These are phyloP conservation scores for Castanea crenata DNA, from an alignment of 306 rosid genomes.

Conservation along the genomic window DNA sequence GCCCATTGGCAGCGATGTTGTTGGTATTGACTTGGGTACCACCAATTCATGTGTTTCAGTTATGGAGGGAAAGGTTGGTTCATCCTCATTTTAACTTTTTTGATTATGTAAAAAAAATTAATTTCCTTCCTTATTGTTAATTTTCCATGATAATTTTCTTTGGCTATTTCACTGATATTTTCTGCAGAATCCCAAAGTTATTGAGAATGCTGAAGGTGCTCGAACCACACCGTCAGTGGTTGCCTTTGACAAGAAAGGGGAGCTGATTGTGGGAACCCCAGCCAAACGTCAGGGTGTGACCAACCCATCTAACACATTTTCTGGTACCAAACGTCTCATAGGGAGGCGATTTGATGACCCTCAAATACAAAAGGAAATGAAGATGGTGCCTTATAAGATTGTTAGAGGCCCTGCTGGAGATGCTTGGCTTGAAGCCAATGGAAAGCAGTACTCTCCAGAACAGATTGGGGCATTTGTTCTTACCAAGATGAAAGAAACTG, in stretches of 20 bases:
- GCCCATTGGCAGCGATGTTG: slow-evolving; percentile 78
- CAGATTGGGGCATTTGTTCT: slow-evolving; percentile 92
- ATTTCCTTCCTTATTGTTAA: too few species aligned
- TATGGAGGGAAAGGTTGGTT: slow-evolving; percentile 82
- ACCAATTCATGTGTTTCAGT: slow-evolving; percentile 90
- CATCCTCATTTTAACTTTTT: neutral
- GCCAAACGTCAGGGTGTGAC: slow-evolving; percentile 96
- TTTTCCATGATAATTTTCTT: too few species aligned
- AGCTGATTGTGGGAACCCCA: slow-evolving; percentile 88
- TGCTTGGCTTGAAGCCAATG: slow-evolving; percentile 95
- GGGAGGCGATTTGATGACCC: slow-evolving; percentile 91
- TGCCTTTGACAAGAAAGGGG: slow-evolving; percentile 91
- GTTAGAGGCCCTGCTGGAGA: slow-evolving; percentile 92
- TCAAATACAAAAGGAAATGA: slow-evolving; percentile 93
- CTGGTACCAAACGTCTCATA: slow-evolving; percentile 83
- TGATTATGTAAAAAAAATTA: too few species aligned
- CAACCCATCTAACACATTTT: slow-evolving; percentile 78
- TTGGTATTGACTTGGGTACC: slow-evolving; percentile 93
- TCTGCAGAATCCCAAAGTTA: slow-evolving; percentile 73
- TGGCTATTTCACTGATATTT: neutral
- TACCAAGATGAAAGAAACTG: slow-evolving; percentile 92
- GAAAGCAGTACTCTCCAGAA: slow-evolving; percentile 87
- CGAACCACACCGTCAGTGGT: slow-evolving; percentile 93
- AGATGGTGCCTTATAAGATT: slow-evolving; percentile 92
- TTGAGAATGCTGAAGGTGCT: slow-evolving; percentile 85